phyloP scores from a whole-genome alignment of 2,329 filamentous ascomycete species.

The Hymenoscyphus linearis region DNA sequence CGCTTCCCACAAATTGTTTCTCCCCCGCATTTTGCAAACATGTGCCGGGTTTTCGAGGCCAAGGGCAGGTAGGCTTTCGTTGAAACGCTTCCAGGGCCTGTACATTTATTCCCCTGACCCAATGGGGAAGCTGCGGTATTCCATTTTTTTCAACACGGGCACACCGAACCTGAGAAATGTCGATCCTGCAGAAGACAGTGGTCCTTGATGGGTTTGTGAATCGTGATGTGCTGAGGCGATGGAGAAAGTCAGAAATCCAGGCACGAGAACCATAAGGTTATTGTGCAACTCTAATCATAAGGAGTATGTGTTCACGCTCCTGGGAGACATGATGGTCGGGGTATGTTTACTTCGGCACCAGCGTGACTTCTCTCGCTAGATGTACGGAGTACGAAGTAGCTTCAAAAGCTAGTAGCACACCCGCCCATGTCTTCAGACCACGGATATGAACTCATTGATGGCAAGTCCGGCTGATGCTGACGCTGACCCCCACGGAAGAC shows the following conservation, averaged over 20 bases:
- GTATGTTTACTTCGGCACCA: not conserved
- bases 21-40: not conserved
- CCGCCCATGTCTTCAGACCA: not conserved
- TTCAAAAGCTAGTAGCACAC: not conserved
- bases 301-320: not conserved
- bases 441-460: not conserved
- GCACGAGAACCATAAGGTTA: not conserved
- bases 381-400: too few species aligned
- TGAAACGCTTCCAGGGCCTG: not conserved
- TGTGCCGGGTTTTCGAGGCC: not conserved
- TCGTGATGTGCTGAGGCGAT: too few species aligned
- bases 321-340: too few species aligned
- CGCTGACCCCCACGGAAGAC: not conserved
- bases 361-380: not conserved
- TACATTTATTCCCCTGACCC: not conserved
- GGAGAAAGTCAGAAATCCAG: not conserved
- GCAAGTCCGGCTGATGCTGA: not conserved
- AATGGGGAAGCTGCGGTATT: constrained; percentile 5
- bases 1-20: not conserved
- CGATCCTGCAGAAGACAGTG: too few species aligned
- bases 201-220: too few species aligned
- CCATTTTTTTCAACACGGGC: not conserved
- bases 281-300: not conserved
- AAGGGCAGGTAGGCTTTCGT: not conserved
- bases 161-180: not conserved